Evolutionary conservation across 2,329 filamentous ascomycete species (phyloP).

Genomic region (Sordariomycetes sp.): DNA sequence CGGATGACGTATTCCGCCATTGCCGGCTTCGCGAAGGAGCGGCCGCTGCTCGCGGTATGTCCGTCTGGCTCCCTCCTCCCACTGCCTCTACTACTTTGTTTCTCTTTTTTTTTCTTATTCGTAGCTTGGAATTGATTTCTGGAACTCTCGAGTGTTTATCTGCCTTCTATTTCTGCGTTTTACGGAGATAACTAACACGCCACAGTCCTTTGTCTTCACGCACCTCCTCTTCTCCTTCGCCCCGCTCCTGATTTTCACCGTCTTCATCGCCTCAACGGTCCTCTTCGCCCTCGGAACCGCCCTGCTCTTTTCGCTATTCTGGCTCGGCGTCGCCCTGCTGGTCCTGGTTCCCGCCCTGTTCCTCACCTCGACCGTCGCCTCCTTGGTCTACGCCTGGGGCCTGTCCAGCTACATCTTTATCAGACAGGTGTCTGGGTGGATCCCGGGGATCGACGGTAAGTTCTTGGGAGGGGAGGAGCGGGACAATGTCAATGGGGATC

Average conservation of each 20-base stretch:
- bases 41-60: conserved; percentile 58
- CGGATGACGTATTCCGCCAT: conserved; percentile 39
- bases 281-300: conserved; percentile 49
- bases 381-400: conserved; percentile 56
- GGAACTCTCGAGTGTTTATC: neutral
- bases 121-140: neutral
- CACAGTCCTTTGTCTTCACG: conserved; percentile 51
- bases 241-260: conserved; percentile 54
- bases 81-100: neutral
- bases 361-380: conserved; percentile 46
- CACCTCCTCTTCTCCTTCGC: conserved; percentile 53
- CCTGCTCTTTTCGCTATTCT: conserved; percentile 53
- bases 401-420: conserved; percentile 41
- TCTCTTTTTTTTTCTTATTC: neutral
- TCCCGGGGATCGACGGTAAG: neutral
- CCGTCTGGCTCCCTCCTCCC: neutral
- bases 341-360: conserved; percentile 57
- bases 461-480: neutral
- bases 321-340: conserved; percentile 51
- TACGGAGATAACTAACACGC: neutral
- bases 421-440: conserved; percentile 27
- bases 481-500: neutral
- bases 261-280: conserved; percentile 50
- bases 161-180: neutral
- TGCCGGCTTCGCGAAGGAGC: conserved; percentile 42